A percentile compares a stretch with the other conserved stretches of the same genome.
These are phyloP conservation scores for Colletotrichum sp. DNA, from an alignment of 2,329 filamentous ascomycete genomes.

Conservation along the genomic window DNA sequence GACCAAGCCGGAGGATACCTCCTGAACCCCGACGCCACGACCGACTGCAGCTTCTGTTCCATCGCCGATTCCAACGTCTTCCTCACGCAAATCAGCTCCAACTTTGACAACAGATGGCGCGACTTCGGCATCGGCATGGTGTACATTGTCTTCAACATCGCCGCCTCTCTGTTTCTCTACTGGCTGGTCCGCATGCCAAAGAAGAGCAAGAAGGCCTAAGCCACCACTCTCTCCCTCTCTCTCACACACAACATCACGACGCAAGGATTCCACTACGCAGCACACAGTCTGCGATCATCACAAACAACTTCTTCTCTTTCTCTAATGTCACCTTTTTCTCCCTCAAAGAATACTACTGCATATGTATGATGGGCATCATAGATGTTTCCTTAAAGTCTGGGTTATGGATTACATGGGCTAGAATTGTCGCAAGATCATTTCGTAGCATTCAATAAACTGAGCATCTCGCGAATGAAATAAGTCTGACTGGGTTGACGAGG, in stretches of 20 bases:
- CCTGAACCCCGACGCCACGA: conserved; percentile 43
- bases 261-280: background rate
- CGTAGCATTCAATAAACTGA: background rate
- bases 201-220: conserved; percentile 21
- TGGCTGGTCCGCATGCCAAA: conserved; percentile 44
- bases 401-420: background rate
- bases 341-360: background rate
- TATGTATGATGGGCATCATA: background rate
- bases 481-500: background rate
- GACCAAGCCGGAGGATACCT: conserved; percentile 50
- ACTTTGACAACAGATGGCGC: conserved; percentile 56
- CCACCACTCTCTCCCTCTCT: background rate
- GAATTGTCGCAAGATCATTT: background rate
- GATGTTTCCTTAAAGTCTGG: background rate
- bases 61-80: conserved; percentile 42
- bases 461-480: background rate
- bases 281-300: background rate
- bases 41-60: conserved; percentile 49
- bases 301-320: background rate
- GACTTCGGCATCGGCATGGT: conserved; percentile 60
- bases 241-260: background rate
- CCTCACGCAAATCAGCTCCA: conserved; percentile 42
- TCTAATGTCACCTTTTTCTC: background rate
- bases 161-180: conserved; percentile 52
- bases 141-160: conserved; percentile 55